Evolutionary conservation across 176 grass and related monocot genomes (phyloP).

Genomic region (Zizania latifolia): DNA sequence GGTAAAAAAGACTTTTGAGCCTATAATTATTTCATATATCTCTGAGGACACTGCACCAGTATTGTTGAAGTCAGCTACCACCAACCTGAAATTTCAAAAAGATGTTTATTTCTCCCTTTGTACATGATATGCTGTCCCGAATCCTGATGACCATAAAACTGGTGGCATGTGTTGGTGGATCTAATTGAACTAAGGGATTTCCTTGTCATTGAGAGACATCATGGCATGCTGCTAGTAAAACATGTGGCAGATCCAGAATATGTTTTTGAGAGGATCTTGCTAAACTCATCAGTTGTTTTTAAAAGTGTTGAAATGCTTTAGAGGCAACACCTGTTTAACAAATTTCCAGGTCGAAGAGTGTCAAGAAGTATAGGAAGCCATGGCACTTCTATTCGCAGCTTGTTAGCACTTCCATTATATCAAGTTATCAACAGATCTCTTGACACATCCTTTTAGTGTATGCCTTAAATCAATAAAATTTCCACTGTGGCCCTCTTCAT

Average conservation of each 20-base stretch:
- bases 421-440: no score
- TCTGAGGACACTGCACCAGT: background rate
- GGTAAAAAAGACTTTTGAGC: background rate
- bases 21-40: background rate
- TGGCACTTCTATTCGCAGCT: background rate
- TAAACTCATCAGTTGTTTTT: background rate
- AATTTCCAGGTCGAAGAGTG: background rate
- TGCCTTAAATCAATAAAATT: background rate
- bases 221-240: background rate
- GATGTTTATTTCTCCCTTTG: background rate
- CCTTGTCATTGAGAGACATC: background rate
- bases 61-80: background rate
- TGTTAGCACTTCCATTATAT: background rate
- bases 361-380: background rate
- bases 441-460: background rate
- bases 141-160: background rate
- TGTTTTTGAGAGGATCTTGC: background rate
- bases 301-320: background rate
- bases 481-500: background rate
- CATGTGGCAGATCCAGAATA: background rate
- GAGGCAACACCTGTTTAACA: background rate
- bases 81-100: background rate
- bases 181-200: background rate
- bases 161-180: background rate
- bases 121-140: background rate